phyloP scores from a whole-genome alignment of 192 early-diverging fungal genomes.

The Piromyces finnis region DNA sequence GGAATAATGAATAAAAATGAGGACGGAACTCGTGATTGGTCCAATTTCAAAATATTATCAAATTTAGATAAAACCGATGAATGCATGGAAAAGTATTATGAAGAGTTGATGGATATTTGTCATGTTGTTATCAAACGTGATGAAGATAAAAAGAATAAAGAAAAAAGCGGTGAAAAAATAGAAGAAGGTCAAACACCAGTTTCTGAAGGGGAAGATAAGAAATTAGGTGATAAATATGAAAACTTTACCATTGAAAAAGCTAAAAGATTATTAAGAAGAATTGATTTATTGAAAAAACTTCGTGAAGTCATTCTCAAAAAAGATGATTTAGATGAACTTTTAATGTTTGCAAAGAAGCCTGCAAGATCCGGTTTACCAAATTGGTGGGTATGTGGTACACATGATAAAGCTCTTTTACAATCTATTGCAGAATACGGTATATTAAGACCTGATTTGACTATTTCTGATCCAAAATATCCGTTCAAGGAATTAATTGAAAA shows the following conservation, averaged over 20 bases:
- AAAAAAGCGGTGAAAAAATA: not conserved
- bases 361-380: not conserved
- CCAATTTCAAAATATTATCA: not conserved
- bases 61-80: not conserved
- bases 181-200: not conserved
- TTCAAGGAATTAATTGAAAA: not conserved
- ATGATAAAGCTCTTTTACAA: not conserved
- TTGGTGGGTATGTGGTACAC: not conserved
- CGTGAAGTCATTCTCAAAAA: not conserved
- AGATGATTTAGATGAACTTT: not conserved
- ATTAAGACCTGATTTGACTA: not conserved
- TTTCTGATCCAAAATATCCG: not conserved
- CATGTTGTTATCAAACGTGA: not conserved
- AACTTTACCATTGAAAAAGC: not conserved
- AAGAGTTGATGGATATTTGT: not conserved
- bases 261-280: not conserved
- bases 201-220: not conserved
- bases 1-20: not conserved
- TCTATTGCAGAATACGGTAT: not conserved
- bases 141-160: not conserved
- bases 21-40: not conserved
- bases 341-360: not conserved
- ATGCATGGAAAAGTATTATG: not conserved
- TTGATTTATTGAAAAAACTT: not conserved
- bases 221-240: not conserved